Evolutionary conservation across 768 basidiomycete genomes (phyloP).

Genomic region (Hysterangium stoloniferum): DNA sequence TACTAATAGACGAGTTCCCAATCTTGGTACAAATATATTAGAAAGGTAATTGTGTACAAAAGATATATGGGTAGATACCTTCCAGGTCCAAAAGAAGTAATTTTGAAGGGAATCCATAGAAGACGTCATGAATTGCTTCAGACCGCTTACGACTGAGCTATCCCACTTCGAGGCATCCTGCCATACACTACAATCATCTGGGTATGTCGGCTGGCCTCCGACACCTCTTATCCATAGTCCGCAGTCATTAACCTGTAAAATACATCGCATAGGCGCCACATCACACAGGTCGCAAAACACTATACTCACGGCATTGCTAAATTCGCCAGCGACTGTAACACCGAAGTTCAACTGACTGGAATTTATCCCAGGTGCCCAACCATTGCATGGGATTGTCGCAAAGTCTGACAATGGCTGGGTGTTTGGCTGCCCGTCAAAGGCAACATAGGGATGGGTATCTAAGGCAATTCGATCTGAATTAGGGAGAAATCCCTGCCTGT

Average conservation of each 20-base stretch:
- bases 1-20: slow-evolving; percentile 46
- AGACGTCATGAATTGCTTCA: slow-evolving; percentile 43
- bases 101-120: slow-evolving; percentile 62
- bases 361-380: slow-evolving; percentile 32
- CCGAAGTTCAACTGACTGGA: slow-evolving; percentile 51
- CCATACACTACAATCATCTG: slow-evolving; percentile 35
- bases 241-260: slow-evolving; percentile 23
- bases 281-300: not conserved
- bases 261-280: not conserved
- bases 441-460: slow-evolving; percentile 66
- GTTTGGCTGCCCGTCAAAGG: slow-evolving; percentile 39
- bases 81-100: slow-evolving; percentile 80
- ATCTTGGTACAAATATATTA: slow-evolving; percentile 33
- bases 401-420: slow-evolving; percentile 25
- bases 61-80: slow-evolving; percentile 35
- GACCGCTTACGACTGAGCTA: slow-evolving; percentile 40
- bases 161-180: slow-evolving; percentile 48
- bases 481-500: slow-evolving; percentile 28
- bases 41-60: not conserved
- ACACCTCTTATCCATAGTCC: slow-evolving; percentile 33
- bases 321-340: slow-evolving; percentile 69
- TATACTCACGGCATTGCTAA: slow-evolving; percentile 38
- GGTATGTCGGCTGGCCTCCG: slow-evolving; percentile 33
- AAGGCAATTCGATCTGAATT: slow-evolving; percentile 55
- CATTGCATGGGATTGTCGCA: slow-evolving; percentile 22